Percentiles rank a stretch among this genome's conserved stretches.
Conservation (phyloP, 306 rosid species). For the Ziziphus jujuba region DNA sequence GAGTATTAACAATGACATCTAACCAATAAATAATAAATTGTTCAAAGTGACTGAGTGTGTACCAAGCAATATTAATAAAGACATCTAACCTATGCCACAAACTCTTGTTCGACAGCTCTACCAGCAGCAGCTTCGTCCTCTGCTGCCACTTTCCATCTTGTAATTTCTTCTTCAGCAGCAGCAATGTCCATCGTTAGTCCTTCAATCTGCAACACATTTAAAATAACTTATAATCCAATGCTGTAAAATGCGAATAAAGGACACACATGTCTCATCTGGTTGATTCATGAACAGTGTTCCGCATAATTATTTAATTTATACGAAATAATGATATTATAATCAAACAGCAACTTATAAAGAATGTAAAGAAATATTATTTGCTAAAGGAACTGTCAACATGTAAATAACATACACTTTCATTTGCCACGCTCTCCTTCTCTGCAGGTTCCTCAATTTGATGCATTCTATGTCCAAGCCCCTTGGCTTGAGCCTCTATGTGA, state of each 20-base stretch:
- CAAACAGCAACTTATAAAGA: constrained; percentile 10
- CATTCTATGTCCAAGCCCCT: constrained; percentile 78
- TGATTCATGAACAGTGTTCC: constrained; percentile 2
- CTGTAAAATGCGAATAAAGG: neutral
- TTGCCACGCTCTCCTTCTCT: constrained; percentile 90
- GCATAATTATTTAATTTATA: constrained; percentile 1
- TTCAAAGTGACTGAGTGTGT: neutral
- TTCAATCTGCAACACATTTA: constrained; percentile 60
- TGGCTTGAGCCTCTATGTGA: constrained; percentile 77
- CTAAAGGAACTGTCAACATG: constrained; percentile 5
- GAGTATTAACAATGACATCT: neutral
- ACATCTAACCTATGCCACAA: constrained; percentile 61
- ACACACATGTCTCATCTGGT: neutral
- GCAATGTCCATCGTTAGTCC: constrained; percentile 98
- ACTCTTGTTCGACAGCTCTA: constrained; percentile 86
- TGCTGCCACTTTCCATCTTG: constrained; percentile 97
- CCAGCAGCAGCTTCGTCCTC: constrained; percentile 99
- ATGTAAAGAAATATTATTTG: constrained; percentile 2
- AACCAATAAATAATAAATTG: neutral
- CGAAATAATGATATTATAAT: neutral
- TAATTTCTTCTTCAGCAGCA: constrained; percentile 95
- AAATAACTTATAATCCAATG: neutral
- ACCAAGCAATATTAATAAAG: neutral
- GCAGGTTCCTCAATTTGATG: constrained; percentile 76
- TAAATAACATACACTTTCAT: constrained; percentile 72